Base-by-base conservation (phyloP, 2,329 filamentous ascomycete species). In the Aspergillus candidus region DNA sequence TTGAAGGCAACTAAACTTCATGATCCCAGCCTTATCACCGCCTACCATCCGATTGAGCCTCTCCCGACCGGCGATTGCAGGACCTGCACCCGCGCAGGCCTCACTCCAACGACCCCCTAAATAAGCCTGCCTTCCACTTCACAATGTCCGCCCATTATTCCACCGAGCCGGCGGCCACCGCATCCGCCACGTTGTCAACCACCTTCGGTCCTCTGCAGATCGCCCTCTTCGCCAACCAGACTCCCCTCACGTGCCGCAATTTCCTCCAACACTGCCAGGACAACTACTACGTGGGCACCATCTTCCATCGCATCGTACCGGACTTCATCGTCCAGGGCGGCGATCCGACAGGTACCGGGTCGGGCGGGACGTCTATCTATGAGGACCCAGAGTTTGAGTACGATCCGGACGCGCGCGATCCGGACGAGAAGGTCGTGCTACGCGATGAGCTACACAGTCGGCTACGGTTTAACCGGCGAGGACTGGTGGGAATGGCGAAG, bases 401-500 rank as follows among this genome's bases (percentile, higher is more conserved):
- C 61, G 76, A 81, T 46, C 53, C 72, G 43, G 62, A 68, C 53
- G 61, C 66, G 40, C 67, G 82, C 71, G 62, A 68, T 32, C 65
- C 65, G 11, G 60, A 60, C 13, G 68, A 72, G 49, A 69, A 68
- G 43, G 82, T 87, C 47, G 74, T 86, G 33, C 88, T 94, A 57
- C 80, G 82, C 34, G 91, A 97, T 71, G 93, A 98, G 64, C 85
- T 96, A 54, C 91, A 97, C 67, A 88, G 84, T 56, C 79, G 93
- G 29, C 74, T 98, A 54, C 94, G 94, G 66, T 97, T 93, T 74
- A 97, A 94, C 58, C 77, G 93, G 38, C 78, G 93, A 48, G 93
- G 93, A 0, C 70, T 97, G 56, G 69, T 98, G 56, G 93, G 87
- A n/a, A 96, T 97, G 89, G 93, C 93, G 22, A 97, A 97, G 66